phyloP scores from a whole-genome alignment of 1,139 yeast genomes.

The Meyerozyma smithsonii region DNA sequence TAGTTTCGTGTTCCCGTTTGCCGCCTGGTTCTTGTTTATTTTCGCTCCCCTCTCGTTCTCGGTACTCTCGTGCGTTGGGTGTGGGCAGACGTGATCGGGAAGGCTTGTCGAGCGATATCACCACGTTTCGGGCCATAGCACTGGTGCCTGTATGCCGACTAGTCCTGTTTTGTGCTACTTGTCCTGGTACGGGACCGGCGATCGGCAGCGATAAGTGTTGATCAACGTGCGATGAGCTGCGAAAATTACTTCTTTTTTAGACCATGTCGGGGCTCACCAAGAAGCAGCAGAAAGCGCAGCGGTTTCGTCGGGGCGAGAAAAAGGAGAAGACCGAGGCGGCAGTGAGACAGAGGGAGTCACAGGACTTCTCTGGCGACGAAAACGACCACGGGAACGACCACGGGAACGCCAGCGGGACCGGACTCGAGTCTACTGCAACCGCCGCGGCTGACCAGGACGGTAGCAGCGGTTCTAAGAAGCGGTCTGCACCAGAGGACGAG shows the following conservation, averaged over 20 bases:
- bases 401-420: too few species aligned
- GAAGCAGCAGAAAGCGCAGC: slow-evolving; percentile 5
- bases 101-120: background rate
- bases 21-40: slow-evolving; percentile 7
- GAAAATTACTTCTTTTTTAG: slow-evolving; percentile 1
- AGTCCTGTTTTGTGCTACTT: too few species aligned
- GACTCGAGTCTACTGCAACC: too few species aligned
- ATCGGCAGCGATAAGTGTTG: too few species aligned
- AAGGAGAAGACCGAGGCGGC: slow-evolving; percentile 6
- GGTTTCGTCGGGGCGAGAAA: slow-evolving; percentile 4
- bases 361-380: slow-evolving; percentile 1
- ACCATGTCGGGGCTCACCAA: slow-evolving; percentile 1
- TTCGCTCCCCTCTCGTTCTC: slow-evolving; percentile 4
- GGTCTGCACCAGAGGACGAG: slow-evolving; percentile 6
- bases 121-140: background rate
- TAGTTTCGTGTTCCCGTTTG: slow-evolving; percentile 3
- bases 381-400: background rate
- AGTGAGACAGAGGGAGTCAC: background rate
- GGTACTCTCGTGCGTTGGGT: background rate
- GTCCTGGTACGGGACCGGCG: too few species aligned
- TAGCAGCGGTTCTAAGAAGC: background rate
- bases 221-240: slow-evolving; percentile 2
- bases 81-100: slow-evolving; percentile 1
- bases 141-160: too few species aligned
- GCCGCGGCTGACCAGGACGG: too few species aligned